A percentile compares a stretch with the other conserved stretches of the same genome.
Evolutionary conservation across 2,329 filamentous ascomycete species (phyloP).

Genomic region (Cladosporium halotolerans): DNA sequence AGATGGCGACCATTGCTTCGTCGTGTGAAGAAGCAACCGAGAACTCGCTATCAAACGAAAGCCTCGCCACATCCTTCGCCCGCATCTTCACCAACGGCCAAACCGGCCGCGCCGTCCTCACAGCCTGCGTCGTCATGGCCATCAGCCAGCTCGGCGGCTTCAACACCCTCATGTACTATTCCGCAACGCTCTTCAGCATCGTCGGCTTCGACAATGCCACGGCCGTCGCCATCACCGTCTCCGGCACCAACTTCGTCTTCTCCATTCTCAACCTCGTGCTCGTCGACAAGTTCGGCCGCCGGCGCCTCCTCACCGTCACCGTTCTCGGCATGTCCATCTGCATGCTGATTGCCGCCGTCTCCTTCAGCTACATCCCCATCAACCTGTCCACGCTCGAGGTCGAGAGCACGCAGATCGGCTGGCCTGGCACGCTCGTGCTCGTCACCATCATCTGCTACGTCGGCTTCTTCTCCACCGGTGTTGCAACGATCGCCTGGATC

Average conservation of each 20-base stretch:
- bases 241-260: slow-evolving; percentile 46
- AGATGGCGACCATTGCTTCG: slow-evolving; percentile 38
- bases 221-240: slow-evolving; percentile 42
- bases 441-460: slow-evolving; percentile 41
- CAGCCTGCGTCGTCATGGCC: slow-evolving; percentile 48
- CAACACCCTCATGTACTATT: slow-evolving; percentile 40
- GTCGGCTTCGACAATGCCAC: slow-evolving; percentile 46
- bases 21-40: slow-evolving; percentile 36
- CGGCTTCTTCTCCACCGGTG: slow-evolving; percentile 40
- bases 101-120: slow-evolving; percentile 42
- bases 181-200: slow-evolving; percentile 39
- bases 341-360: slow-evolving; percentile 38
- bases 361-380: slow-evolving; percentile 44
- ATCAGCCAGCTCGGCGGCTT: slow-evolving; percentile 45
- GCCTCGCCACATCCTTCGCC: slow-evolving; percentile 37
- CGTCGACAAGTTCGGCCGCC: slow-evolving; percentile 42
- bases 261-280: slow-evolving; percentile 44
- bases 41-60: slow-evolving; percentile 36
- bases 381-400: slow-evolving; percentile 37
- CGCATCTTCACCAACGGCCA: slow-evolving; percentile 60
- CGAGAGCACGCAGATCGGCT: slow-evolving; percentile 27
- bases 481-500: slow-evolving; percentile 45
- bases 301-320: slow-evolving; percentile 39
- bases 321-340: slow-evolving; percentile 41
- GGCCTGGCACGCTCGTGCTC: slow-evolving; percentile 35